These are phyloP conservation scores for Nicotiana attenuata DNA, from an alignment of 257 asterid genomes.

Conservation along the genomic window DNA sequence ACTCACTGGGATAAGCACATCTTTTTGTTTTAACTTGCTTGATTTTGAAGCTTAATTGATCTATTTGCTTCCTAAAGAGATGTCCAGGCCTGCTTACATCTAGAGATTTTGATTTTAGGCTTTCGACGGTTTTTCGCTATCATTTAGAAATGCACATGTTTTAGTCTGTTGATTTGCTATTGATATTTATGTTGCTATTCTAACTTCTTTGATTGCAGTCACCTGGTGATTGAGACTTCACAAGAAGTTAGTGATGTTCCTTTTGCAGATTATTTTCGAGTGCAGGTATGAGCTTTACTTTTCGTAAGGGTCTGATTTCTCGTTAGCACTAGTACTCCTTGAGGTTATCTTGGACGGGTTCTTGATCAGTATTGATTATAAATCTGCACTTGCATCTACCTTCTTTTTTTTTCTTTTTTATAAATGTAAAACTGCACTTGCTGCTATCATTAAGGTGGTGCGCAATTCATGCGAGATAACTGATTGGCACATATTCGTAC, in stretches of 20 bases:
- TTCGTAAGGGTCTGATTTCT: not conserved
- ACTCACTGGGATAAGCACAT: not conserved
- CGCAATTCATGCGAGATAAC: not conserved
- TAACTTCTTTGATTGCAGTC: constrained; percentile 44
- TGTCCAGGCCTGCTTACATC: not conserved
- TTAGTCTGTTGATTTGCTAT: not conserved
- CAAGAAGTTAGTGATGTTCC: constrained; percentile 88
- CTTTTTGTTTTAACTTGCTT: not conserved
- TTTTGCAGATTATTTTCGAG: constrained; percentile 86
- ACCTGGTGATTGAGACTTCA: constrained; percentile 71
- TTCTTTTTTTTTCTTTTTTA: too few relatives aligned
- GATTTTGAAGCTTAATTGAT: not conserved
- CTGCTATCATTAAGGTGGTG: not conserved
- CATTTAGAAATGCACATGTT: not conserved
- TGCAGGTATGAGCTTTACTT: constrained; percentile 58
- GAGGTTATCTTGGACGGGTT: not conserved
- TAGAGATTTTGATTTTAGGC: not conserved
- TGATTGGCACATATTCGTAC: not conserved
- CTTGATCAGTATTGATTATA: not conserved
- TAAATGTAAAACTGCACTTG: not conserved
- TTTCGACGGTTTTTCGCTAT: not conserved
- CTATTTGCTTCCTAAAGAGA: not conserved
- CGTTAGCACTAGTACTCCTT: not conserved
- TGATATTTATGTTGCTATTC: constrained; percentile 15
- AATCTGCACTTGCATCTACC: not conserved